These are phyloP conservation scores for Russula sp. DNA, from an alignment of 768 basidiomycete species.

Conservation along the genomic window DNA sequence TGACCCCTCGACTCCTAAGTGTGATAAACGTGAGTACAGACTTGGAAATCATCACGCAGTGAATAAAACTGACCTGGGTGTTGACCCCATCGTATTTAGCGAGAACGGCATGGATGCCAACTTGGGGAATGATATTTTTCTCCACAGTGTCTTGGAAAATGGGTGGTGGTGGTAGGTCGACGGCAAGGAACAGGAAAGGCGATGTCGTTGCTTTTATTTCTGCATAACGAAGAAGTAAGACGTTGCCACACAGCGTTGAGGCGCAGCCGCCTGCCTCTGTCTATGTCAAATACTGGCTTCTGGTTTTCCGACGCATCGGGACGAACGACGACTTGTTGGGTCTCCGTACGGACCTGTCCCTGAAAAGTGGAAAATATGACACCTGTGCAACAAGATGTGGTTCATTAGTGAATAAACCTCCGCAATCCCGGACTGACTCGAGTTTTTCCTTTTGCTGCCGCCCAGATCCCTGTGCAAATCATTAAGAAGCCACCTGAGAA, in stretches of 20 bases:
- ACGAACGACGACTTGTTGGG: conserved; percentile 85
- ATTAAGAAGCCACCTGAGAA: conserved; percentile 92
- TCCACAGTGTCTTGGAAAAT: conserved; percentile 93
- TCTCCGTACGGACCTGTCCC: conserved; percentile 88
- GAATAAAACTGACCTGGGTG: conserved; percentile 55
- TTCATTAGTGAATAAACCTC: background rate
- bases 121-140: conserved; percentile 99
- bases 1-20: conserved; percentile 75
- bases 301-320: conserved; percentile 66
- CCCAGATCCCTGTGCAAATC: conserved; percentile 88
- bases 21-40: conserved; percentile 13
- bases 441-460: conserved; percentile 86
- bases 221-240: conserved; percentile 27
- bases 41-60: conserved; percentile 19
- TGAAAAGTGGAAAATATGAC: conserved; percentile 92
- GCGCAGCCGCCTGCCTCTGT: conserved; percentile 57
- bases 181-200: conserved; percentile 92
- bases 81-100: conserved; percentile 91
- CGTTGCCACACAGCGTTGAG: background rate
- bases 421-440: conserved; percentile 51
- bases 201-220: conserved; percentile 81
- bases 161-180: conserved; percentile 96
- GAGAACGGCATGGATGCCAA: conserved; percentile 81
- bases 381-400: conserved; percentile 38
- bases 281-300: conserved; percentile 89